Base-by-base conservation (phyloP, 2,329 filamentous ascomycete species). In the Ceratocystis albifundus region DNA sequence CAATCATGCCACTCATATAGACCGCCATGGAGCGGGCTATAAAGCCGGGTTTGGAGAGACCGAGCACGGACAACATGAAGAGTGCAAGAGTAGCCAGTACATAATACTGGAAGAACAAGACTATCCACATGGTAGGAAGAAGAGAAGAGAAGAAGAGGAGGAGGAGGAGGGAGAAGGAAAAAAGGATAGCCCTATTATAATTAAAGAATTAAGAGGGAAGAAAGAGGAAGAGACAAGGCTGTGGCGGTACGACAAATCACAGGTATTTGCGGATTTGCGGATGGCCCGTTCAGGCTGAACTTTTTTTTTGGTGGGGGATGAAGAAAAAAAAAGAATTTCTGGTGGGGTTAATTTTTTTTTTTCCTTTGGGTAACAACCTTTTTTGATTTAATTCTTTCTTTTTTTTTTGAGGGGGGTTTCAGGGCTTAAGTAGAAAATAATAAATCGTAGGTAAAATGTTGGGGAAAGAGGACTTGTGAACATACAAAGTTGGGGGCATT, bases 21-120 rank as follows among this genome's bases (percentile, higher is more conserved):
- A 82, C 80, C 70, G 84, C 84, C 70, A 90, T 79, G 63, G 80
- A 77, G 73, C 89, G 88, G 70, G 87, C 88, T 71, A 80, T 81
- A 77, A 90, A 93, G 73, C 80, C 82, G 64, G 83, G 82, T 68
- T 80, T 79, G 69, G 84, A 82, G 55, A 83, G 71, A 46, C 67
- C 67, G 71, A 82, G 76, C 70, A 81, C 75, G 68, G 85, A 86
- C 69, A 87, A 74, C 75, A 84, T 76, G 77, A 86, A 88, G 79
- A 89, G 80, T 72, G 75, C 74, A 70, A 81, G 55, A 68, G 78
- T 79, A 70, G 84, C 75, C 74, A 75, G 78, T 70, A 75, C 70
- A 73, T 84, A 86, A 71, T 78, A 80, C 69, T 75, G 74, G 69
- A 80, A 71, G 73, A 82, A 80, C 25, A 61, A 48, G 64, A 61